Evolutionary conservation across 176 grass and related monocot genomes (phyloP), one percentile per base, ranked within the genome.

Genomic region (Rhynchospora tenuis): DNA sequence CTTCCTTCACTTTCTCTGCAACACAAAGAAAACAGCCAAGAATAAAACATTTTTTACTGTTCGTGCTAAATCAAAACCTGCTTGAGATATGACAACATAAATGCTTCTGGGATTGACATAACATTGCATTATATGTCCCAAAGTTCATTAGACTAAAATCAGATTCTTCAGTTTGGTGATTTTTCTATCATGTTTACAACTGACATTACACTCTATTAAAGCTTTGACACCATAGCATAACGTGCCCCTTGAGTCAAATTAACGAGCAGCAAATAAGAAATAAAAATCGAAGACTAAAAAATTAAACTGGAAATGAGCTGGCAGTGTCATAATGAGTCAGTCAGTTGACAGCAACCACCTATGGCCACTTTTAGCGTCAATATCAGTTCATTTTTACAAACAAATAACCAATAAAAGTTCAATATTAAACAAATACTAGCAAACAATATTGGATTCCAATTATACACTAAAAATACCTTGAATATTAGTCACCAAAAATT

Each of bases 401-500:
- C 47, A 50, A 28, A 73, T 47, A 26, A 73, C 45, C 69, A 75
- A 75, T 28, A 75, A 75, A 28, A 9, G 23, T 75, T 4, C 22
- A 54, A 51, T 27, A 54, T 15, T 9, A 75, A 29, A 75, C 24
- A 54, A 22, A 72, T 52, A 75, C 1, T 28, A 55, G 23, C 16
- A 7, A 75, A 51, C n/a, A 29, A 14, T 75, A 27, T 29, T 54
- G 26, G 72, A n/a, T 27, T 28, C 11, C 12, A 17, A 6, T 75
- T 54, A 44, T 44, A 70, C 44, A 70, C 7, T 45, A 7, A 6
- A 70, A 70, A 14, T 17, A 97, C 94, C 94, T 97, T 86, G 85
- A 81, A 97, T 59, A 59, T 24, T 86, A 46, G 59, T 80, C 26
- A 71, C 43, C 80, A 76, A 88, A 87, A 95, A 87, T 45, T 80